Percentiles rank a stretch among this genome's conserved stretches.
Evolutionary conservation across 140 eudicot genomes (phyloP).

Genomic region (Oenanthe javanica): DNA sequence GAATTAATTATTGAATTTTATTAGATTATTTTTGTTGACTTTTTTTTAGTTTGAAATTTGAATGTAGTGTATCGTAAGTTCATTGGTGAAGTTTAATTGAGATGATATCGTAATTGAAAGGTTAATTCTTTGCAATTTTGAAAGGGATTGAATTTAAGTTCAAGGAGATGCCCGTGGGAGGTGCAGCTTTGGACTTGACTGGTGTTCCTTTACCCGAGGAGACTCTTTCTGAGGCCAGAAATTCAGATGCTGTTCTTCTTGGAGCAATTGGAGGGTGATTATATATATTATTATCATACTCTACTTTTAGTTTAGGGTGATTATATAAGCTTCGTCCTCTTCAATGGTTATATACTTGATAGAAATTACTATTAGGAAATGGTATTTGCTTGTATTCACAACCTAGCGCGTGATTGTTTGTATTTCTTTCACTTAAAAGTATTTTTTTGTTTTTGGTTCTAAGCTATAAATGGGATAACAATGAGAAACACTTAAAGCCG

Average conservation of each 20-base stretch:
- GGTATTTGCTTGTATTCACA: neutral
- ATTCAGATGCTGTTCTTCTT: constrained; percentile 84
- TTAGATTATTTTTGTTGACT: neutral
- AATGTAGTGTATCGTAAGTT: neutral
- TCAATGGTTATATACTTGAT: neutral
- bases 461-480: constrained; percentile 93
- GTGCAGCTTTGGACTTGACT: constrained; percentile 75
- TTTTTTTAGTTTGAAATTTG: neutral
- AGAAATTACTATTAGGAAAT: no score
- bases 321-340: neutral
- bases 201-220: constrained; percentile 91
- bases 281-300: neutral
- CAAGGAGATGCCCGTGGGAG: constrained; percentile 80
- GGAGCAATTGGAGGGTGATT: constrained; percentile 89
- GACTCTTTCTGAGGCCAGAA: constrained; percentile 58
- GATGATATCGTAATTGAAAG: neutral
- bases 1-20: neutral
- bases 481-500: constrained; percentile 80
- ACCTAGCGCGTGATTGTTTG: neutral
- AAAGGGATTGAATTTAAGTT: constrained; percentile 34
- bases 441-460: neutral
- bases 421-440: neutral
- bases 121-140: neutral
- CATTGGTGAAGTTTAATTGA: neutral
- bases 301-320: neutral